phyloP scores from a whole-genome alignment of 345 rosid genomes.

The Hypericum androsaemum region DNA sequence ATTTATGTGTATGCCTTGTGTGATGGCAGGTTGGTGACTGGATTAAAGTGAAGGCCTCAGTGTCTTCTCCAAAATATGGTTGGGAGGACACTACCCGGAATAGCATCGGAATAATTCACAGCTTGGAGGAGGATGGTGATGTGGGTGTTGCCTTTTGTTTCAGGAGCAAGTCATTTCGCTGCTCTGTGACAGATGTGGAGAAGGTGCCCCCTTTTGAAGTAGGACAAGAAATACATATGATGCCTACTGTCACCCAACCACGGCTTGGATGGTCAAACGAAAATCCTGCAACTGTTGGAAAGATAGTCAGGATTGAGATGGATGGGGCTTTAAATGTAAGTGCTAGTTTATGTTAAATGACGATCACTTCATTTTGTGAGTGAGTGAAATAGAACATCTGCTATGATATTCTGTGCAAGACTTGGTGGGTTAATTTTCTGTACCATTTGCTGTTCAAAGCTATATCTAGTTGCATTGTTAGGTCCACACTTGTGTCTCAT shows the following conservation, averaged over 20 bases:
- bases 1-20: too few relatives aligned
- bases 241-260: constrained; percentile 74
- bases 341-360: background rate
- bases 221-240: constrained; percentile 78
- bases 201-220: constrained; percentile 77
- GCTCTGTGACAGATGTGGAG: constrained; percentile 92
- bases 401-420: too few relatives aligned
- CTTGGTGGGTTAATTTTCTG: background rate
- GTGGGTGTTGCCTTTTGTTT: constrained; percentile 91
- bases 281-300: constrained; percentile 89
- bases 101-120: constrained; percentile 81
- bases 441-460: too few relatives aligned
- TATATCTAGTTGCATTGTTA: too few relatives aligned
- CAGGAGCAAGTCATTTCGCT: constrained; percentile 66
- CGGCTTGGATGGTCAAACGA: constrained; percentile 96
- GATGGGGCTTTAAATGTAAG: constrained; percentile 95
- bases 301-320: constrained; percentile 80
- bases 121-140: constrained; percentile 94
- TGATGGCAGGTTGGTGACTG: constrained; percentile 82
- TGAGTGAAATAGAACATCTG: too few relatives aligned
- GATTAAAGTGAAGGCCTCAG: constrained; percentile 91
- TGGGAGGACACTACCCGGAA: constrained; percentile 82
- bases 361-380: background rate
- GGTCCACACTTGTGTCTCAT: too few relatives aligned
- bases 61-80: constrained; percentile 91